phyloP scores from a whole-genome alignment of 441 rosid species.

The Flueggea neowawraea region DNA sequence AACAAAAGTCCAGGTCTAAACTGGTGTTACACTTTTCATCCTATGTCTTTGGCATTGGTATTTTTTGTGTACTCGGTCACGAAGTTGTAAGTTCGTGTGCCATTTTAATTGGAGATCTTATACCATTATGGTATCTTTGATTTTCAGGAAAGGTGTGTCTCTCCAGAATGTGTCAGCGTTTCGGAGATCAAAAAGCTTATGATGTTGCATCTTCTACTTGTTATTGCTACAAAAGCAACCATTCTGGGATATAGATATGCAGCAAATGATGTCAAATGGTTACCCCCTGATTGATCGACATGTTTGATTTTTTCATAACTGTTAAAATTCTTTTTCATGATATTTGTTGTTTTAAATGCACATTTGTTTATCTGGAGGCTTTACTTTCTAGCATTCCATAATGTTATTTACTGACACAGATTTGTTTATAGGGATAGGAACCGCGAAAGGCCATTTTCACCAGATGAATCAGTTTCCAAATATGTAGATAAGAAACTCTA shows the following conservation, averaged over 20 bases:
- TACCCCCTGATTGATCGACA: constrained; percentile 18
- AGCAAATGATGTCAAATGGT: constrained; percentile 38
- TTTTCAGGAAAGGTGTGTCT: constrained; percentile 60
- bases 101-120: constrained; percentile 5
- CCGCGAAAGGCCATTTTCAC: constrained; percentile 22
- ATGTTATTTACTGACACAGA: constrained; percentile 7
- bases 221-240: constrained; percentile 60
- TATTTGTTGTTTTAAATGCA: not conserved
- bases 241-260: constrained; percentile 38
- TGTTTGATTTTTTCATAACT: not conserved
- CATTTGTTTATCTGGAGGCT: not conserved
- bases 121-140: not conserved
- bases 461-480: constrained; percentile 21
- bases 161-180: constrained; percentile 65
- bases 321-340: not conserved
- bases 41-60: too few relatives aligned
- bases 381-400: constrained; percentile 7
- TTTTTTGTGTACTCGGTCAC: not conserved
- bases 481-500: constrained; percentile 26
- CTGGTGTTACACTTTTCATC: too few relatives aligned
- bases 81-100: not conserved
- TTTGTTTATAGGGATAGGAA: constrained; percentile 22
- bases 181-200: constrained; percentile 67
- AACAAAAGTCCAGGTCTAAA: not conserved
- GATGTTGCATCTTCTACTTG: constrained; percentile 61